These are phyloP conservation scores for Mycoemilia scoparia DNA, from an alignment of 192 early-diverging fungal genomes.

Conservation along the genomic window DNA sequence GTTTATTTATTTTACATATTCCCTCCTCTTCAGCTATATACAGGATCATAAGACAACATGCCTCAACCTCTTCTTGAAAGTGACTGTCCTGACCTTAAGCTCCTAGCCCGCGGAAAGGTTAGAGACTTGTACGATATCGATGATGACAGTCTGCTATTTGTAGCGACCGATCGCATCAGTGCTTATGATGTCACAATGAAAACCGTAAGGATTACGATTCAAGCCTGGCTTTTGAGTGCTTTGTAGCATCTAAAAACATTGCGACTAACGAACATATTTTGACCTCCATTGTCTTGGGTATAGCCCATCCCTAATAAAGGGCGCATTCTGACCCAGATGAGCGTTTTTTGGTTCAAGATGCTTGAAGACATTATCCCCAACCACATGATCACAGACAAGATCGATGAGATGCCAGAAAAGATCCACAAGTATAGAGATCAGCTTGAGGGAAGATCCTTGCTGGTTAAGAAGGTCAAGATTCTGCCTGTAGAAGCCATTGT, in stretches of 20 bases:
- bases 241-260: no score
- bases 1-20: background rate
- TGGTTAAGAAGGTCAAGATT: conserved; percentile 82
- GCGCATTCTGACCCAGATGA: conserved; percentile 90
- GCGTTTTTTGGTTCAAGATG: conserved; percentile 87
- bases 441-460: conserved; percentile 72
- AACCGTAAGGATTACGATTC: conserved; percentile 39
- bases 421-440: conserved; percentile 82
- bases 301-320: conserved; percentile 77
- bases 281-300: background rate
- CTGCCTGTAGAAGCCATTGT: conserved; percentile 97
- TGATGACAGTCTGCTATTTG: conserved; percentile 72
- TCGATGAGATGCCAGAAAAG: conserved; percentile 74
- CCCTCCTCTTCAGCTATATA: no score
- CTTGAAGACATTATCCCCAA: conserved; percentile 81
- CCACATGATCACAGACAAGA: conserved; percentile 87
- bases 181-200: conserved; percentile 99
- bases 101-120: conserved; percentile 88
- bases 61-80: conserved; percentile 39
- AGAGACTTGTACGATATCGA: conserved; percentile 93
- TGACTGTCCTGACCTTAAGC: conserved; percentile 80
- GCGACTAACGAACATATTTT: no score
- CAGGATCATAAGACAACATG: no score
- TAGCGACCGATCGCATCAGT: conserved; percentile 93
- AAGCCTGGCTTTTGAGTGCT: background rate